phyloP scores from a whole-genome alignment of 345 rosid species.

The Heritiera fomes region DNA sequence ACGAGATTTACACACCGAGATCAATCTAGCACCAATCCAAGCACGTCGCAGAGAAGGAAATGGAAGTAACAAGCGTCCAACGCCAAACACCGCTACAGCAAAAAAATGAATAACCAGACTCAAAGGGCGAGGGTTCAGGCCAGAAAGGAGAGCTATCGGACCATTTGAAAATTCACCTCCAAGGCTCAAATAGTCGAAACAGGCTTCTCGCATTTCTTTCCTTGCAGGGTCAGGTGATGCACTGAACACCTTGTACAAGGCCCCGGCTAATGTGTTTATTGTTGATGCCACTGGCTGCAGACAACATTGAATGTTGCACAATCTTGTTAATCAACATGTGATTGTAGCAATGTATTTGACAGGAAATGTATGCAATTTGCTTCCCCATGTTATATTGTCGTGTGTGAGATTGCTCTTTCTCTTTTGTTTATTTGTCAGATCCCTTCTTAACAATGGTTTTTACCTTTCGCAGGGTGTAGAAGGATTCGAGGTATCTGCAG shows the following conservation, averaged over 20 bases:
- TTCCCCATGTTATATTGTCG: too few relatives aligned
- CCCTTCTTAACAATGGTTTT: too few relatives aligned
- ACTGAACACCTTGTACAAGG: slow-evolving; percentile 35
- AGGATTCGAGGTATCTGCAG: slow-evolving; percentile 44
- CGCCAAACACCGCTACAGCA: slow-evolving; percentile 35
- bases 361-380: too few relatives aligned
- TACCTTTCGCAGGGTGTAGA: slow-evolving; percentile 53
- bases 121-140: slow-evolving; percentile 41
- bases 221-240: slow-evolving; percentile 35
- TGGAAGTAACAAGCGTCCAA: slow-evolving; percentile 36
- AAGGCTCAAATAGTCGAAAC: slow-evolving; percentile 42
- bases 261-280: slow-evolving; percentile 45
- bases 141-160: slow-evolving; percentile 41
- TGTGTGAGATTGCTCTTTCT: too few relatives aligned
- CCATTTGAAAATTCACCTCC: slow-evolving; percentile 43
- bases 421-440: too few relatives aligned
- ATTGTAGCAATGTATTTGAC: too few relatives aligned
- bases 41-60: slow-evolving; percentile 36
- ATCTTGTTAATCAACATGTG: too few relatives aligned
- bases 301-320: too few relatives aligned
- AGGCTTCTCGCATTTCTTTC: slow-evolving; percentile 41
- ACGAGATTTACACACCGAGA: slow-evolving; percentile 28
- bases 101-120: slow-evolving; percentile 41
- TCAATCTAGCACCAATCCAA: slow-evolving; percentile 36
- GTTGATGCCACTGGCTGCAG: slow-evolving; percentile 46